Conservation (phyloP, 257 asterid genomes). For the Vinca minor region DNA sequence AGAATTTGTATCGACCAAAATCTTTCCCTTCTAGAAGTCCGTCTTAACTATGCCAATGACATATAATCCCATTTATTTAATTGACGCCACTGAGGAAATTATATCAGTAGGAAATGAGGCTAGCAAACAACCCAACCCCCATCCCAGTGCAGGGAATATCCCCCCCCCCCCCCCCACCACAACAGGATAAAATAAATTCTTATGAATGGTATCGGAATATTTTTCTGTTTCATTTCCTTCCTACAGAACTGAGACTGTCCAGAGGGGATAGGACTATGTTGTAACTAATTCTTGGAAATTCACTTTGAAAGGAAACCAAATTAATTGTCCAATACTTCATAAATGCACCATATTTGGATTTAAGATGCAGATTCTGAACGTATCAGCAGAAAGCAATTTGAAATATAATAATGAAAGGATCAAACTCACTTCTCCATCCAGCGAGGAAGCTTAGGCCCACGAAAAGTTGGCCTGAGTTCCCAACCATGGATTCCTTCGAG, state of each 20-base stretch:
- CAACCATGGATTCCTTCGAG: slow-evolving; percentile 98
- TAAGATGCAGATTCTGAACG: neutral
- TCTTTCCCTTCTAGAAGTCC: no score
- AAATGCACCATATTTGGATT: no score
- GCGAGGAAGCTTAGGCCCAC: slow-evolving; percentile 95
- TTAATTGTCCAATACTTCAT: no score
- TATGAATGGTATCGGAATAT: neutral
- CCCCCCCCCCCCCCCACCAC: no score
- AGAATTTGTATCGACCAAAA: no score
- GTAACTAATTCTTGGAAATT: no score
- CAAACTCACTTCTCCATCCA: slow-evolving; percentile 94
- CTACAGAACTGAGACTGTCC: neutral
- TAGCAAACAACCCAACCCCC: neutral
- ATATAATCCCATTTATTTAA: neutral
- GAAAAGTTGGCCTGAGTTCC: slow-evolving; percentile 97
- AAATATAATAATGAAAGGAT: slow-evolving; percentile 5
- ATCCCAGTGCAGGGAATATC: neutral
- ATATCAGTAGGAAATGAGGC: neutral
- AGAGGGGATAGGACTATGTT: neutral
- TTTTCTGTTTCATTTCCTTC: neutral
- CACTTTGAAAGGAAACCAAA: no score
- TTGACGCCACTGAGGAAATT: neutral
- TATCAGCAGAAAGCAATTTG: neutral
- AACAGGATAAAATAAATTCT: neutral
- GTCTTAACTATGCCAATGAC: neutral